These are phyloP conservation scores for Rhizopogon vesiculosus DNA, from an alignment of 768 basidiomycete genomes.

Conservation along the genomic window DNA sequence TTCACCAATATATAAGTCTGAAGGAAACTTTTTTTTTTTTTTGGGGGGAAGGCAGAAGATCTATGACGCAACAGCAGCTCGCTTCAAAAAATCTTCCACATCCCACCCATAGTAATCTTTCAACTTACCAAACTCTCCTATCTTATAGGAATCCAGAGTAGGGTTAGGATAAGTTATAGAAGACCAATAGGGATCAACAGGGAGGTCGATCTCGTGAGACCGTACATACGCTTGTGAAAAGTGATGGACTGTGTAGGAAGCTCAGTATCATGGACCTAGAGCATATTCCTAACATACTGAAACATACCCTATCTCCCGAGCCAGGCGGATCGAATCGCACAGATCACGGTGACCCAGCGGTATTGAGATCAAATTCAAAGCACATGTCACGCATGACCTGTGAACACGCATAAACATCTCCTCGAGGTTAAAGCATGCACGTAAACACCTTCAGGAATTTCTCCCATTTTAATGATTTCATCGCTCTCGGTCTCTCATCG, in stretches of 20 bases:
- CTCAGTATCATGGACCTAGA: constrained; percentile 1
- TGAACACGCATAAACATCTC: neutral
- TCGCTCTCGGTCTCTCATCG: constrained; percentile 52
- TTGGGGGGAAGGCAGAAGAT: neutral
- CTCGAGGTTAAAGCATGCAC: neutral
- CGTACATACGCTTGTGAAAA: constrained; percentile 64
- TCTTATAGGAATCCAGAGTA: constrained; percentile 45
- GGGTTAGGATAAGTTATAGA: constrained; percentile 68
- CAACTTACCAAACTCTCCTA: constrained; percentile 53
- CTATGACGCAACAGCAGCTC: constrained; percentile 7
- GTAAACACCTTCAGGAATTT: constrained; percentile 59
- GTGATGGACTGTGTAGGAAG: constrained; percentile 50
- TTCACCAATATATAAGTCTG: no score
- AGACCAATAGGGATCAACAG: neutral
- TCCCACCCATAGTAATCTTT: constrained; percentile 67
- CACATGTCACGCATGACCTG: constrained; percentile 79
- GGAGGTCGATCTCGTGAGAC: constrained; percentile 6
- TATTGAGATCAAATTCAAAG: constrained; percentile 66
- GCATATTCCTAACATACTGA: neutral
- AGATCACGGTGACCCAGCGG: constrained; percentile 78
- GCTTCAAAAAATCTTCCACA: constrained; percentile 34
- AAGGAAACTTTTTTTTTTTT: no score
- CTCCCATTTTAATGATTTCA: constrained; percentile 61
- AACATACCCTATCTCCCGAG: constrained; percentile 37
- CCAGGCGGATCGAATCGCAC: constrained; percentile 79